Percentiles rank a stretch among this genome's conserved stretches.
Conservation (phyloP, 352 stramenopile genomes). For the Pythium volutum region DNA sequence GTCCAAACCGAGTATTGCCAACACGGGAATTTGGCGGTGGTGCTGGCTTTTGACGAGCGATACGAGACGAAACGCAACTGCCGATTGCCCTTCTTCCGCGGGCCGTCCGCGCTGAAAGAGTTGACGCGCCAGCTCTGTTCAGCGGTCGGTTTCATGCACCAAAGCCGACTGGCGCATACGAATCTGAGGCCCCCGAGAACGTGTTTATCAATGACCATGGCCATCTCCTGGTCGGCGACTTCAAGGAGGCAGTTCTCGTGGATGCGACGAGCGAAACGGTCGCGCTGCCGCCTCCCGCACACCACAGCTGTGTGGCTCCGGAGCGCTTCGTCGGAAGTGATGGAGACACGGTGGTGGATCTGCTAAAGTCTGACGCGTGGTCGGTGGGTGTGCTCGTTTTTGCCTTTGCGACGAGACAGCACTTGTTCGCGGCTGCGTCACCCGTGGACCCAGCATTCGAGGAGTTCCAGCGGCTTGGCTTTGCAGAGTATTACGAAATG, state of each 20-base stretch:
- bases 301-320: slow-evolving; percentile 17
- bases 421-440: slow-evolving; percentile 6
- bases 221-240: slow-evolving; percentile 21
- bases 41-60: slow-evolving; percentile 6
- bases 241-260: slow-evolving; percentile 19
- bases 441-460: not conserved
- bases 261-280: not conserved
- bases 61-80: slow-evolving; percentile 1
- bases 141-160: slow-evolving; percentile 21
- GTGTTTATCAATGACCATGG: slow-evolving; percentile 22
- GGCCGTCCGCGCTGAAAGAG: slow-evolving; percentile 2
- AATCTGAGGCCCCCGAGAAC: slow-evolving; percentile 17
- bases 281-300: not conserved
- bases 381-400: slow-evolving; percentile 28
- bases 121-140: slow-evolving; percentile 10
- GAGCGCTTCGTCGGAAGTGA: slow-evolving; percentile 9
- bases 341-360: slow-evolving; percentile 7
- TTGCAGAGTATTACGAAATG: slow-evolving; percentile 9
- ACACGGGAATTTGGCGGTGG: slow-evolving; percentile 5
- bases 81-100: slow-evolving; percentile 16
- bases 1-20: slow-evolving; percentile 22
- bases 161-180: slow-evolving; percentile 14
- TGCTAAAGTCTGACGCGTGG: slow-evolving; percentile 26
- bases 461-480: slow-evolving; percentile 6
- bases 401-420: slow-evolving; percentile 13